Evolutionary conservation across 208 protist genomes (phyloP), one percentile per base, ranked within the genome.

Genomic region (Wallacemonas collosoma): DNA sequence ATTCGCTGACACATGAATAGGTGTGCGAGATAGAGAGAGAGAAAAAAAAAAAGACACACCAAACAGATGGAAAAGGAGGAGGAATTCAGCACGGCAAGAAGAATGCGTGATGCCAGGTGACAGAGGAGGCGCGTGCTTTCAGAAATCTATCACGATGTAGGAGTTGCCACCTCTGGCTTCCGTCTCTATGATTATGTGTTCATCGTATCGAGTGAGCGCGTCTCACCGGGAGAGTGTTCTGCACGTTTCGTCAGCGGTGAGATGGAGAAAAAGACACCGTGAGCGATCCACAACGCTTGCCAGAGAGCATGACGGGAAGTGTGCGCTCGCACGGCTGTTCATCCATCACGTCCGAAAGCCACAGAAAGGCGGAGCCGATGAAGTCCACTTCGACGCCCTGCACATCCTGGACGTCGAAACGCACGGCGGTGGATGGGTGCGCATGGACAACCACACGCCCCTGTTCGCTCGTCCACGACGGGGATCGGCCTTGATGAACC

Each of bases 371-470:
- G 17, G 43, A 53, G 61, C 78, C 72, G n/a, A 79, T 65, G 39
- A 65, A 65, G 43, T 65, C 60, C 4, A 48, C 60, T 41, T 65
- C 60, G 3, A 35, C 3, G 3, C 60, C 43, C n/a, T 65, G 60
- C 8, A 65, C 87, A 40, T 83, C 73, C 41, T 80, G 73, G 35
- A 91, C 81, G 17, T 90, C 82, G 48, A 94, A 90, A 14, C 78
- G 72, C 48, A 94, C 26, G 15, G 80, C 67, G 2, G 77, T 69
- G 38, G 11, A 64, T 26, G 56, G 53, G 39, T 26, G n/a, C 26
- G 40, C 48, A 38, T 4, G 3, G 36, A 58, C 64, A 35, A 57
- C 3, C 47, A 69, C 64, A 36, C 38, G 47, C 6, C 64, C 64
- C 48, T 69, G 15, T 41, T 65, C 60, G 3, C 6, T 3, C 41